A percentile compares a stretch with the other conserved stretches of the same genome.
phyloP scores from a whole-genome alignment of 805 yeast genomes.

The Nakazawaea ishiwadae region DNA sequence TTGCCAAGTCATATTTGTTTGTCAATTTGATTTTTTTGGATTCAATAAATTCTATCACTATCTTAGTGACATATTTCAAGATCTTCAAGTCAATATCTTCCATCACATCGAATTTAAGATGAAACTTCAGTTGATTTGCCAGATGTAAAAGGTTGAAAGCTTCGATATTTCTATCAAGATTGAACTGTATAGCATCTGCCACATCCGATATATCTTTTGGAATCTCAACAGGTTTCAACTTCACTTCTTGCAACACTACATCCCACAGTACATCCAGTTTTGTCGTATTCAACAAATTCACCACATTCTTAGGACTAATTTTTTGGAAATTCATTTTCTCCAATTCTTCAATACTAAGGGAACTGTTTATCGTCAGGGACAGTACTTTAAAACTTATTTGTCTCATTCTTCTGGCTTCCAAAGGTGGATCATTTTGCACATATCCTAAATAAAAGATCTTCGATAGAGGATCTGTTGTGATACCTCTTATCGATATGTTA shows the following conservation, averaged over 20 bases:
- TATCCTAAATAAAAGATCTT: constrained; percentile 1
- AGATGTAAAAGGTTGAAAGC: background rate
- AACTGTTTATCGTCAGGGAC: background rate
- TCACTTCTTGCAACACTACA: background rate
- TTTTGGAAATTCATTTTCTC: background rate
- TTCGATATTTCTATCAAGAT: background rate
- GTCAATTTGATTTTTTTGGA: background rate
- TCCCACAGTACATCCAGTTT: background rate
- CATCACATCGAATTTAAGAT: background rate
- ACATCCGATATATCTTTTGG: background rate
- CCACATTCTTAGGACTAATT: constrained; percentile 1
- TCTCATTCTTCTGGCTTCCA: constrained; percentile 1
- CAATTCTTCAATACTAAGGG: background rate
- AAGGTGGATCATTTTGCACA: constrained; percentile 1
- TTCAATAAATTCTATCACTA: constrained; percentile 1
- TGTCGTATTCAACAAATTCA: background rate
- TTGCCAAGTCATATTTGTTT: constrained; percentile 5
- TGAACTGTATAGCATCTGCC: background rate
- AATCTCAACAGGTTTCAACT: background rate
- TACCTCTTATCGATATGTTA: constrained; percentile 7
- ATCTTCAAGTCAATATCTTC: constrained; percentile 2
- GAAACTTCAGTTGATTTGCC: constrained; percentile 1
- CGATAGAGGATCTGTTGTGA: constrained; percentile 5
- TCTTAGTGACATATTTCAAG: constrained; percentile 1
- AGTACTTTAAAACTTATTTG: background rate